Conservation (phyloP, 306 rosid genomes). For the Macrotyloma uniflorum region DNA sequence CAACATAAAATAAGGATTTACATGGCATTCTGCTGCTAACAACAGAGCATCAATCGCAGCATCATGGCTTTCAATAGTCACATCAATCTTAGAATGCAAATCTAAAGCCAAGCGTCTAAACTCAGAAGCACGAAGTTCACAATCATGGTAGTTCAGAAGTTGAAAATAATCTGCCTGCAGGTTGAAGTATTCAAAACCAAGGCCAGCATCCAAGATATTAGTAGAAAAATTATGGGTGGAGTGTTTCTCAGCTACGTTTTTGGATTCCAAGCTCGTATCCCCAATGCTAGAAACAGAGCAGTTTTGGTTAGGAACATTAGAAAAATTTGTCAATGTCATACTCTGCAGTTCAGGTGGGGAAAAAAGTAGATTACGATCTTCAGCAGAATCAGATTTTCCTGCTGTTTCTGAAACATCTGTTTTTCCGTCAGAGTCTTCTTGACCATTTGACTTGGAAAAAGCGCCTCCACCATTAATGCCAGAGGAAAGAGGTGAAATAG, state of each 20-base stretch:
- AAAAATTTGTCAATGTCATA: slow-evolving; percentile 53
- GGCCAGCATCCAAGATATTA: slow-evolving; percentile 61
- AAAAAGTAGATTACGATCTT: slow-evolving; percentile 73
- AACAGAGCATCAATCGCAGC: slow-evolving; percentile 93
- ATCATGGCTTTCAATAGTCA: slow-evolving; percentile 81
- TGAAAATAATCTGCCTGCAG: slow-evolving; percentile 87
- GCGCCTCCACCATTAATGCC: slow-evolving; percentile 50
- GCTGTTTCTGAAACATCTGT: slow-evolving; percentile 58
- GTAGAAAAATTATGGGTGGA: slow-evolving; percentile 41
- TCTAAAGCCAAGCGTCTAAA: slow-evolving; percentile 82
- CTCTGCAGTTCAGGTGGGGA: slow-evolving; percentile 70
- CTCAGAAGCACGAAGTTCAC: slow-evolving; percentile 84
- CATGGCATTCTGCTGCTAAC: slow-evolving; percentile 92
- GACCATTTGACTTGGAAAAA: slow-evolving; percentile 58
- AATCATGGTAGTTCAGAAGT: slow-evolving; percentile 69
- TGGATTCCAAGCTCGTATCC: slow-evolving; percentile 55
- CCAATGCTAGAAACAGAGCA: slow-evolving; percentile 51
- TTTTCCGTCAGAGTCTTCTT: slow-evolving; percentile 73
- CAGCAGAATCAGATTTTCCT: slow-evolving; percentile 56
- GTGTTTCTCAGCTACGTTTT: slow-evolving; percentile 49
- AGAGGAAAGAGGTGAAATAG: slow-evolving; percentile 51
- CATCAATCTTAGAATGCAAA: slow-evolving; percentile 71
- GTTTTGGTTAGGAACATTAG: slow-evolving; percentile 51
- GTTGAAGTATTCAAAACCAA: slow-evolving; percentile 64
- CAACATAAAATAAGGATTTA: slow-evolving; percentile 85